Evolutionary conservation across 73 alveolate species (phyloP).

Genomic region (Durusdinium trenchii): DNA sequence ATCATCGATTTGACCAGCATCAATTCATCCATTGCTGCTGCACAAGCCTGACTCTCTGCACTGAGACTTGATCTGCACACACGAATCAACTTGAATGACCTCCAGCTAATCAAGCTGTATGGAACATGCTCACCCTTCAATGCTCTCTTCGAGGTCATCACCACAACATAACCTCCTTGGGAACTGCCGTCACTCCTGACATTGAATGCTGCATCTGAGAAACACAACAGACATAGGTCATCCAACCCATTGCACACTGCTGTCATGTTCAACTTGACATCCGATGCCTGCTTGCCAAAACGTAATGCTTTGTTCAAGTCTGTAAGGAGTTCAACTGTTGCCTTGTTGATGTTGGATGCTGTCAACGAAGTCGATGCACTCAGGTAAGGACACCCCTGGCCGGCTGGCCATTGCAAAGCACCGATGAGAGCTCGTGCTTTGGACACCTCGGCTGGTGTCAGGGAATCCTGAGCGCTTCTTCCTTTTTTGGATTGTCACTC

Average conservation of each 20-base stretch:
- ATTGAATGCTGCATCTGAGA: neutral
- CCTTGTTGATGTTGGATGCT: neutral
- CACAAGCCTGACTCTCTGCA: too few relatives aligned
- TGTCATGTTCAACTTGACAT: neutral
- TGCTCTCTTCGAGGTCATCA: too few relatives aligned
- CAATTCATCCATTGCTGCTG: too few relatives aligned
- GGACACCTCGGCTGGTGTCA: neutral
- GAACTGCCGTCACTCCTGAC: too few relatives aligned
- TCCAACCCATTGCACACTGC: neutral
- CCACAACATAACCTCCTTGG: too few relatives aligned
- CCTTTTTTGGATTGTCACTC: neutral
- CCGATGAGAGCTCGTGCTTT: conserved; percentile 30
- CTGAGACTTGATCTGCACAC: too few relatives aligned
- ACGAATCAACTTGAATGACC: too few relatives aligned
- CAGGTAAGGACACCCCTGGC: neutral
- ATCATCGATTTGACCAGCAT: too few relatives aligned
- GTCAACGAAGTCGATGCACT: neutral
- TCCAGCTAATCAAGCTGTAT: too few relatives aligned
- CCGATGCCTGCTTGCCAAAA: neutral
- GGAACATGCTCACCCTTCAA: too few relatives aligned
- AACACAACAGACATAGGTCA: neutral
- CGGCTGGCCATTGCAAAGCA: conserved; percentile 74
- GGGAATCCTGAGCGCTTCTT: neutral
- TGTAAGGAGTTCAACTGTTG: neutral
- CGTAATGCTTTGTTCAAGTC: conserved; percentile 23